Percentiles rank a stretch among this genome's conserved stretches.
phyloP scores from a whole-genome alignment of 2,329 filamentous ascomycete genomes.

The Pseudocercospora macadamiae region DNA sequence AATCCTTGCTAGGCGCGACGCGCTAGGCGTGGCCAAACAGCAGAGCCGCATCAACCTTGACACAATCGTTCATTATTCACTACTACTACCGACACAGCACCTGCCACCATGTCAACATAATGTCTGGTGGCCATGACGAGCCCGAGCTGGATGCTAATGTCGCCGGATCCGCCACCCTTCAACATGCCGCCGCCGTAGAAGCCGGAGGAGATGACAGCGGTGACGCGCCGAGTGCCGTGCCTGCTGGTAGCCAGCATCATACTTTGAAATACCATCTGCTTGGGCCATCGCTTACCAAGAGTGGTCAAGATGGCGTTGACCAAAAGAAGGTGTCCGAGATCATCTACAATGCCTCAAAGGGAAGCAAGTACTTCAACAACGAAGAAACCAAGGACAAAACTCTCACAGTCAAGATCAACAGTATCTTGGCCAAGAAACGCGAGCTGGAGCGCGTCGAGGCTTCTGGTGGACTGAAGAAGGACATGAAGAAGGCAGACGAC shows the following conservation, averaged over 20 bases:
- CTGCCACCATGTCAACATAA: not conserved
- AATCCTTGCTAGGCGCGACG: not conserved
- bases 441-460: constrained; percentile 73
- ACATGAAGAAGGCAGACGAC: constrained; percentile 77
- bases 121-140: not conserved
- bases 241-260: constrained; percentile 49
- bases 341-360: constrained; percentile 95
- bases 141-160: not conserved
- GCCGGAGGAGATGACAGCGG: not conserved
- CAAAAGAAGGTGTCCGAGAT: constrained; percentile 93
- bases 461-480: constrained; percentile 59
- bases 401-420: constrained; percentile 82
- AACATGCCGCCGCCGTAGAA: not conserved
- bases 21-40: not conserved
- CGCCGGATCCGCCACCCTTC: not conserved
- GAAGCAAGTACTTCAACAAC: constrained; percentile 92
- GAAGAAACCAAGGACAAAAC: constrained; percentile 81
- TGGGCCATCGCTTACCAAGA: constrained; percentile 89
- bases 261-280: constrained; percentile 88
- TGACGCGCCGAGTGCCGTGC: constrained; percentile 9
- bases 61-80: too few relatives aligned
- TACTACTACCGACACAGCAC: not conserved
- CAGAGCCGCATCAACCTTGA: too few relatives aligned
- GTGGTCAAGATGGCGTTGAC: constrained; percentile 90
- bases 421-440: constrained; percentile 73